Percentiles rank a stretch among this genome's conserved stretches.
These are phyloP conservation scores for Pythium dissotocum DNA, from an alignment of 352 stramenopile genomes.

Conservation along the genomic window DNA sequence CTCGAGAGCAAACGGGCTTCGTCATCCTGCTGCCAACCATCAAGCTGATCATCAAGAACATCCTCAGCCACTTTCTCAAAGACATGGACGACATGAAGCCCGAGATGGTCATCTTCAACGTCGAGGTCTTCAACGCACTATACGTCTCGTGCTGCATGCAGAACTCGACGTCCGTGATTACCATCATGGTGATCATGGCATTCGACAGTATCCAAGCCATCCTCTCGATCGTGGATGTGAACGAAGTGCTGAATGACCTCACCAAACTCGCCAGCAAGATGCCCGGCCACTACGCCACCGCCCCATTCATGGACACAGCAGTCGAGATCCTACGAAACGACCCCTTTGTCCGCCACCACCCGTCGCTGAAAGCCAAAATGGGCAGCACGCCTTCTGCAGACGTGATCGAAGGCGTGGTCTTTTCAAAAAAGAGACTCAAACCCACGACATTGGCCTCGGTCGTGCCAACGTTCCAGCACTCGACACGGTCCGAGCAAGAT, in stretches of 20 bases:
- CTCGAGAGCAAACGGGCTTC: constrained; percentile 26
- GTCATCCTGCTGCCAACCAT: constrained; percentile 38
- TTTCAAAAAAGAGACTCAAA: not conserved
- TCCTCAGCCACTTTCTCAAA: constrained; percentile 22
- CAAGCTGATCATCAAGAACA: constrained; percentile 44
- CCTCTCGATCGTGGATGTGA: constrained; percentile 14
- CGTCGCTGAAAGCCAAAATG: not conserved
- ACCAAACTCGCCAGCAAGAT: constrained; percentile 2
- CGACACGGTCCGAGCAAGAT: not conserved
- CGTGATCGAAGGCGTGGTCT: not conserved
- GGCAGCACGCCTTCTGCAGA: not conserved
- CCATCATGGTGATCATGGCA: constrained; percentile 12
- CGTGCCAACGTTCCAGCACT: not conserved
- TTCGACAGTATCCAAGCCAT: constrained; percentile 11
- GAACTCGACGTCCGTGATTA: constrained; percentile 18
- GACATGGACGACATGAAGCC: constrained; percentile 28
- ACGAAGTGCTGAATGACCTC: not conserved
- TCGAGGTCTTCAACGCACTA: constrained; percentile 35
- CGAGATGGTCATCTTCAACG: constrained; percentile 31
- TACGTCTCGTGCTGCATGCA: constrained; percentile 33
- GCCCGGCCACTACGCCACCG: not conserved
- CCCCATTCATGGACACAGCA: not conserved
- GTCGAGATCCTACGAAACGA: constrained; percentile 1
- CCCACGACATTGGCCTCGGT: not conserved
- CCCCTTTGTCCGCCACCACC: not conserved